Base-by-base conservation (phyloP, 2,329 filamentous ascomycete genomes). In the Amauroascus verrucosus region DNA sequence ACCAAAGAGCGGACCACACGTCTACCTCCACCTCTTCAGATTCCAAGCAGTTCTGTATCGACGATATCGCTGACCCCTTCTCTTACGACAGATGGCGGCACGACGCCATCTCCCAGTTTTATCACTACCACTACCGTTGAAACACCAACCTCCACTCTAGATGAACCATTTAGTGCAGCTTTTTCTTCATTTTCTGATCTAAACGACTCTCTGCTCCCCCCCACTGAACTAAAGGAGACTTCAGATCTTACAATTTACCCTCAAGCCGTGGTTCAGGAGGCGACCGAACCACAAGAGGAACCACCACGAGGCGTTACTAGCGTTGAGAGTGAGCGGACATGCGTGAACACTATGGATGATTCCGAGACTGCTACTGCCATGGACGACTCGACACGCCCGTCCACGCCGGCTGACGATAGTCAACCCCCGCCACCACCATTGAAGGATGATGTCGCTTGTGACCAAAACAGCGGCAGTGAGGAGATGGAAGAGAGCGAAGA, bases 321-420 rank as follows among this genome's bases (percentile, higher is more conserved):
- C 64, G 82, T 83, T 18, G 88, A 85, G 52, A 91, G 86, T 56
- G 85, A 80, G 62, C 87, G 83, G 66, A 90, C 87, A 2, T 90
- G 85, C 61, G 75, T 84, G 49, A 89, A 84, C 72, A 80, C 76
- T 61, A 70, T 77, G 53, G 83, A 86, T 30, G 85, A 88, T 61
- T 95, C 89, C 0, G 87, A 90, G 63, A 80, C 90, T 1, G 96
- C 90, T 1, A 77, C 90, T 53, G 90, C 89, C 14, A 95, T 89
- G 18, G 32, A 33, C 9, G 37, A 30, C 22, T 45, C 28, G 14
- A 53, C 46, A 13, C 40, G 50, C 20, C 50, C 51, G 11, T 8
- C 44, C 3, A 54, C 51, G 2, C 47, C 48, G 3, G 60, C 72
- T 75, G 69, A 77, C 62, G 62, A 75, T 59, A 65, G 76, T 38